phyloP scores from a whole-genome alignment of 768 basidiomycete genomes.

The Auriscalpium orientale region DNA sequence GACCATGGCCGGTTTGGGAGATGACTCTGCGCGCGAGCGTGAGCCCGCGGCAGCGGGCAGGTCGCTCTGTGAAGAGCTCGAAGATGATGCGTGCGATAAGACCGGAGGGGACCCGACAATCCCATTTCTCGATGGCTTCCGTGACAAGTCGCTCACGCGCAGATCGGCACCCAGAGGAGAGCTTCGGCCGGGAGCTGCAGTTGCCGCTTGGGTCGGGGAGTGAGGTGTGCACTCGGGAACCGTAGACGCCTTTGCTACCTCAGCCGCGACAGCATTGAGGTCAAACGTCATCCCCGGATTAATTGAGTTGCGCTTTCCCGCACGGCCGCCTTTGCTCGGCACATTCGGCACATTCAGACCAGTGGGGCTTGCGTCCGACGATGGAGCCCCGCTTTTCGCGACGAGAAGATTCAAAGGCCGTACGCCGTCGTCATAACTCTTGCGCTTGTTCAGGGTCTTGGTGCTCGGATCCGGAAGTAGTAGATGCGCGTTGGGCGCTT shows the following conservation, averaged over 20 bases:
- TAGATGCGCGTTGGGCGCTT: neutral
- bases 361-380: conserved; percentile 1
- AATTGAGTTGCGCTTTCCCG: conserved; percentile 46
- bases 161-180: neutral
- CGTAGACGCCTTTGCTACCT: conserved; percentile 2
- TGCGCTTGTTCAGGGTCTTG: conserved; percentile 22
- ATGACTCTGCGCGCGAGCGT: conserved; percentile 2
- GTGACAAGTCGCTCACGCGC: neutral
- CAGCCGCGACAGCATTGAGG: conserved; percentile 4
- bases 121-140: conserved; percentile 1
- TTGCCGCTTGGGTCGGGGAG: neutral
- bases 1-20: conserved; percentile 3
- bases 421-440: conserved; percentile 38
- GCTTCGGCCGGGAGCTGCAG: neutral
- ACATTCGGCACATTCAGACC: conserved; percentile 23
- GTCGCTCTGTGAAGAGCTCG: neutral
- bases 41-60: neutral
- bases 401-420: conserved; percentile 30
- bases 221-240: neutral
- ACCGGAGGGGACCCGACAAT: neutral
- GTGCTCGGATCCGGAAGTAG: conserved; percentile 16
- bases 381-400: conserved; percentile 18
- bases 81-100: neutral
- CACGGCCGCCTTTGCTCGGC: conserved; percentile 23
- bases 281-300: conserved; percentile 41